A percentile compares a stretch with the other conserved stretches of the same genome.
These are phyloP conservation scores for Psilocybe subaeruginosa DNA, from an alignment of 768 basidiomycete genomes.

Conservation along the genomic window DNA sequence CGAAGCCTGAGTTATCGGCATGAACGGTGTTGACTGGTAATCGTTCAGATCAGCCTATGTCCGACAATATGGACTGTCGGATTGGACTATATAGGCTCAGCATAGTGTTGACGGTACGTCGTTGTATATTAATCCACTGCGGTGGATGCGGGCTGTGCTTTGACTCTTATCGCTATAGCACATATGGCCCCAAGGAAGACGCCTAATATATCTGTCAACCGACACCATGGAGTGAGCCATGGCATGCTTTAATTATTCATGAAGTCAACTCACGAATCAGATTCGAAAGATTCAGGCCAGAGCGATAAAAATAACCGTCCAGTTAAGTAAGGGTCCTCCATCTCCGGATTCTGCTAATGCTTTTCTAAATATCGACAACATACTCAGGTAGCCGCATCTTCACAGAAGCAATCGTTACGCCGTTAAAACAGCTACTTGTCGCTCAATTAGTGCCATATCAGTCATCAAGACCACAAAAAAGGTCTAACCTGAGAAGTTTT, in stretches of 20 bases:
- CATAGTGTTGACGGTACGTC: background rate
- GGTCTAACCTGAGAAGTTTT: background rate
- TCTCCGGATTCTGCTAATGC: conserved; percentile 1
- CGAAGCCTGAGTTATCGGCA: background rate
- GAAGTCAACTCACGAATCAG: background rate
- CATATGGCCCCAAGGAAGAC: background rate
- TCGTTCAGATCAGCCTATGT: background rate
- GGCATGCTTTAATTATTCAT: background rate
- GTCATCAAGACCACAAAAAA: background rate
- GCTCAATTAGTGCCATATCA: background rate
- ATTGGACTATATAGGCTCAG: background rate
- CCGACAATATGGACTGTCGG: background rate
- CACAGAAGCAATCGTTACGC: no score
- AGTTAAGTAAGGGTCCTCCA: conserved; percentile 6
- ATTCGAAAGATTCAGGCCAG: background rate
- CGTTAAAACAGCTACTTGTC: background rate
- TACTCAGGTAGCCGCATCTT: background rate
- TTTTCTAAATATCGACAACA: background rate
- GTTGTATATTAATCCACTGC: background rate
- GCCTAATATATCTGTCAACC: background rate
- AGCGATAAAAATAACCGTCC: background rate
- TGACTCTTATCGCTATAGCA: background rate
- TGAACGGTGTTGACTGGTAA: background rate
- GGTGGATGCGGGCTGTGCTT: background rate
- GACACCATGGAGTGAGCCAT: background rate